A percentile compares a stretch with the other conserved stretches of the same genome.
These are phyloP conservation scores for Xylaria sp. DNA, from an alignment of 495 filamentous ascomycete genomes.

Conservation along the genomic window DNA sequence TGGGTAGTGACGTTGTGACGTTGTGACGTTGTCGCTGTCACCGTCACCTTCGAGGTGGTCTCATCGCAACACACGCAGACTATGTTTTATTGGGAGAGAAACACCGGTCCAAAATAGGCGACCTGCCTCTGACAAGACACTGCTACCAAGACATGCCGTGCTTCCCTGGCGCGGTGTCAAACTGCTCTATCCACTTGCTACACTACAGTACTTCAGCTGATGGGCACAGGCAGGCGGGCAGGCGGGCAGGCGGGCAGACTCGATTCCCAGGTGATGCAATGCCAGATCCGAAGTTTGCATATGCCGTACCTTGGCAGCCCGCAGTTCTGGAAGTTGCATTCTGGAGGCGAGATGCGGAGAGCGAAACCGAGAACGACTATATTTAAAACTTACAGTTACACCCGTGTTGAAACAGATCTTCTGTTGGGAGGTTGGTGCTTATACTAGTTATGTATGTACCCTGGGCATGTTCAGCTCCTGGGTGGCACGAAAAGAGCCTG, in stretches of 20 bases:
- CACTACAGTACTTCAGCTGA: neutral
- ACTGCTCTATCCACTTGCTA: slow-evolving; percentile 4
- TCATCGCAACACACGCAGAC: slow-evolving; percentile 15
- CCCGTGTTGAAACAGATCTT: slow-evolving; percentile 2
- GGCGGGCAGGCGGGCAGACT: slow-evolving; percentile 5
- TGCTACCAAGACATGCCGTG: slow-evolving; percentile 15
- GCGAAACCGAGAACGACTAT: slow-evolving; percentile 19
- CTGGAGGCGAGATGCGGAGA: slow-evolving; percentile 19
- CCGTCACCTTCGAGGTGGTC: neutral
- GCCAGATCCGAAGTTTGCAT: slow-evolving; percentile 27
- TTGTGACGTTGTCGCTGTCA: slow-evolving; percentile 5
- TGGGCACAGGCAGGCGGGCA: neutral
- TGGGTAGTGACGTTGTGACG: slow-evolving; percentile 5
- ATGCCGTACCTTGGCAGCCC: slow-evolving; percentile 24
- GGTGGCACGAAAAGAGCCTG: neutral
- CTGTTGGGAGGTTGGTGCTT: neutral
- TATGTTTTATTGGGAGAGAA: slow-evolving; percentile 6
- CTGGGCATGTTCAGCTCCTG: neutral
- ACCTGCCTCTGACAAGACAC: slow-evolving; percentile 13
- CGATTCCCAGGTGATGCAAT: slow-evolving; percentile 17
- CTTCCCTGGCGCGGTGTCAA: neutral
- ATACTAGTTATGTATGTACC: too few species aligned
- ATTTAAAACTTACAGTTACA: slow-evolving; percentile 16
- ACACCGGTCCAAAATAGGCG: slow-evolving; percentile 6
- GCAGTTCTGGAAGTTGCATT: slow-evolving; percentile 17